Percentiles rank a stretch among this genome's conserved stretches.
Conservation (phyloP, 257 asterid species). For the Verbascum thapsus region DNA sequence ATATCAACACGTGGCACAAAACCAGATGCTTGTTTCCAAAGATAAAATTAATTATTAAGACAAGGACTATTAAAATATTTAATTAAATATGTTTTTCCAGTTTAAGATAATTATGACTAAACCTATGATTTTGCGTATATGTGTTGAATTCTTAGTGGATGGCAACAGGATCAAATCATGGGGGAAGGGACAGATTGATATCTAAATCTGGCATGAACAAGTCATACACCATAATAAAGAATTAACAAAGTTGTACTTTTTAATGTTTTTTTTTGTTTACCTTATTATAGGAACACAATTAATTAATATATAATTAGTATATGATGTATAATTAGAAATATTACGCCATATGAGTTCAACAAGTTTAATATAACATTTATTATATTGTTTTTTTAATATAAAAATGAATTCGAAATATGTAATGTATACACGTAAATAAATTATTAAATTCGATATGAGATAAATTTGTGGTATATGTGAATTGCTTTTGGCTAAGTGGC, state of each 20-base stretch:
- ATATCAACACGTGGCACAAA: too few species aligned
- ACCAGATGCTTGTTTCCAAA: conserved; percentile 4
- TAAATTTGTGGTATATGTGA: too few species aligned
- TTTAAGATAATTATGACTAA: neutral
- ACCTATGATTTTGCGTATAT: neutral
- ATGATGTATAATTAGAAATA: too few species aligned
- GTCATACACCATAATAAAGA: neutral
- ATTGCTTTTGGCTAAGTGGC: too few species aligned
- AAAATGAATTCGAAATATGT: too few species aligned
- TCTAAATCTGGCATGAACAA: conserved; percentile 13
- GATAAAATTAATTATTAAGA: neutral
- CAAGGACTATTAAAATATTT: neutral
- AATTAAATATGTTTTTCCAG: neutral
- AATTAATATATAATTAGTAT: too few species aligned
- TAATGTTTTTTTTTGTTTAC: neutral
- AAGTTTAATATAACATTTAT: too few species aligned
- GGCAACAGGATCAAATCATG: neutral
- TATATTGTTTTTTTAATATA: too few species aligned
- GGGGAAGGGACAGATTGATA: neutral
- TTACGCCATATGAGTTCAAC: too few species aligned
- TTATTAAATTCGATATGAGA: too few species aligned
- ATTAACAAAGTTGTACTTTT: neutral
- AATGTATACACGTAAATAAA: too few species aligned
- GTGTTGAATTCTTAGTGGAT: neutral
- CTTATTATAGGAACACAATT: neutral